Evolutionary conservation across 768 basidiomycete species (phyloP), one percentile per base, ranked within the genome.

Genomic region (Pluteus cervinus): DNA sequence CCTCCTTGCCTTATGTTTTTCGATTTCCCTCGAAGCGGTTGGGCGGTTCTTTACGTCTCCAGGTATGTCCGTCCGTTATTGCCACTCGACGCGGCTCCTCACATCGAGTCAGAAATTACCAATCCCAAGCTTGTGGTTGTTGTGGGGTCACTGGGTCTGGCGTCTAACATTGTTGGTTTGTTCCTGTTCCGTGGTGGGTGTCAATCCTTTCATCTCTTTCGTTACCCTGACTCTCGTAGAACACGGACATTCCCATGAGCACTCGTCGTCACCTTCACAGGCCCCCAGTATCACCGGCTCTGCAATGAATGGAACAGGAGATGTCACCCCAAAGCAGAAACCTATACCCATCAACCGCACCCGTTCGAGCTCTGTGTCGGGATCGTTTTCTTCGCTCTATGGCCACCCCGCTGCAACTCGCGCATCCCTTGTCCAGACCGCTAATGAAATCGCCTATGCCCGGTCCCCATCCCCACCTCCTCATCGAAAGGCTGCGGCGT

Each of bases 1-100:
- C 67, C 76, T 99, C 5, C 73, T 97, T 29, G 96, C 96, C 0
- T 76, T 98, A 1, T 99, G 96, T 63, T 92, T 98, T 62, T 91
- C 92, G 4, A 97, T 99, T 47, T 81, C 76, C 31, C 65, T 98
- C 49, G 94, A 99, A 56, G 93, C 96, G 4, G 61, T 98, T 31
- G 79, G 87, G 45, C 76, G 96, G 26, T 90, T 97, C 67, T 86
- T 97, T 65, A 75, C 68, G 42, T 79, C 79, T 4, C 83, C 85
- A 46, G 88, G 92, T 86, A 45, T 35, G 69, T 51, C 17, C 39
- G 28, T 39, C 22, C 32, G 7, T 4, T n/a, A 22, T 37, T 30
- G 22, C 29, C 24, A 29, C 20, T 14, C 43, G 24, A 29, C 37
- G 12, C 32, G 31, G 36, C 48, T 24, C 43, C 39, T 36, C 29